Conservation (phyloP, 306 rosid genomes). For the Sindora glabra region DNA sequence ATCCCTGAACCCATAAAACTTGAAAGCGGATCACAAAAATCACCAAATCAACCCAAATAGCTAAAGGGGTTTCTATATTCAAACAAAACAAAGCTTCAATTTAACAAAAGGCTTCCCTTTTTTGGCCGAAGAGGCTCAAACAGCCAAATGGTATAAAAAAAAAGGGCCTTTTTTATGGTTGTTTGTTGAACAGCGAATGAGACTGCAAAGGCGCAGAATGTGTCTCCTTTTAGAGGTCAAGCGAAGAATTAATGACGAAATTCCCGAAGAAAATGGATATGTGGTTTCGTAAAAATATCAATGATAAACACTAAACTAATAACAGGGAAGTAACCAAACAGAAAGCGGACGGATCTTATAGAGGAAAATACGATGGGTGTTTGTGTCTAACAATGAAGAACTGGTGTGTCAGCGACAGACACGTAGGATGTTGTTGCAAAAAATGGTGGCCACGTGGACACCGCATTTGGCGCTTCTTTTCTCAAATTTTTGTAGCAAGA, state of each 20-base stretch:
- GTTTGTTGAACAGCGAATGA: not conserved
- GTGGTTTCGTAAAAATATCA: conserved; percentile 5
- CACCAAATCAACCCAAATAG: not conserved
- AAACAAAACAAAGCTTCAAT: conserved; percentile 4
- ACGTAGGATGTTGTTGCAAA: conserved; percentile 1
- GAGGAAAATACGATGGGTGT: conserved; percentile 16
- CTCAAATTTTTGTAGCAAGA: not conserved
- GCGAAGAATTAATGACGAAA: not conserved
- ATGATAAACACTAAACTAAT: not conserved
- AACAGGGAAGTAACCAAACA: not conserved
- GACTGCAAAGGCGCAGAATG: not conserved
- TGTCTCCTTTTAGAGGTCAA: not conserved
- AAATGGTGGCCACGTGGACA: conserved; percentile 19
- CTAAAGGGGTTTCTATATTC: not conserved
- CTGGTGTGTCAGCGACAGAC: conserved; percentile 9
- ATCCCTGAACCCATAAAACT: conserved; percentile 23
- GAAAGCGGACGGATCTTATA: not conserved
- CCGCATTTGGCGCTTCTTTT: not conserved
- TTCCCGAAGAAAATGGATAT: not conserved
- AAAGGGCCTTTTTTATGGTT: not conserved
- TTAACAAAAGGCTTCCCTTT: conserved; percentile 7
- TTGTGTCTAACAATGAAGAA: conserved; percentile 15
- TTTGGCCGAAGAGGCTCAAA: conserved; percentile 8
- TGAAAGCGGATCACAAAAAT: not conserved
- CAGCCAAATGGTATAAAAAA: not conserved